These are phyloP conservation scores for Chalciporus sp. DNA, from an alignment of 1,284 basidiomycete species.

Conservation along the genomic window DNA sequence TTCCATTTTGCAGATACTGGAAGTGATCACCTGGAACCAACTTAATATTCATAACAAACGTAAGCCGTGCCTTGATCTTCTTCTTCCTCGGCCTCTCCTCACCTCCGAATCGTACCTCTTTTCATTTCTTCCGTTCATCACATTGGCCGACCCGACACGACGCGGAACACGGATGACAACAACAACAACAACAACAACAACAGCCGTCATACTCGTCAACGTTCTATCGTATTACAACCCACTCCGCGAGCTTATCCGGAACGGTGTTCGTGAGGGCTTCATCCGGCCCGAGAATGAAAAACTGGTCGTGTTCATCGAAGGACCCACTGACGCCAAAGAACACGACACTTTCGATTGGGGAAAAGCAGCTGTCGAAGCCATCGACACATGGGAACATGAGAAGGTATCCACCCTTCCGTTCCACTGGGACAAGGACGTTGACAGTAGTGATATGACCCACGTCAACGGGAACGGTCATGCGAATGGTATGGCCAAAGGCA, in stretches of 20 bases:
- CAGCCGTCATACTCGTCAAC: conserved; percentile 83
- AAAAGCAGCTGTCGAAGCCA: conserved; percentile 61
- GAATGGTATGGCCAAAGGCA: not conserved
- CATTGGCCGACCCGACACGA: not conserved
- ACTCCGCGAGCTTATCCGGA: conserved; percentile 70
- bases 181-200: not conserved
- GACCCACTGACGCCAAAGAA: conserved; percentile 55
- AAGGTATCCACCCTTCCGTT: conserved; percentile 32
- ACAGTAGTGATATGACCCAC: conserved; percentile 34
- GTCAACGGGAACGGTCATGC: conserved; percentile 6
- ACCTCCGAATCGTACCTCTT: not conserved
- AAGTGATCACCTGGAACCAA: conserved; percentile 91
- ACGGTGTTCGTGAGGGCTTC: conserved; percentile 74
- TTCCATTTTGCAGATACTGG: conserved; percentile 60
- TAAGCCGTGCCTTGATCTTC: conserved; percentile 37
- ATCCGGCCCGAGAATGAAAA: conserved; percentile 62
- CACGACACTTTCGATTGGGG: conserved; percentile 80
- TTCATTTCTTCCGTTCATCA: not conserved
- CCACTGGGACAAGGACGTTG: conserved; percentile 45
- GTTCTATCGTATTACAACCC: conserved; percentile 81
- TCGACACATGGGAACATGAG: conserved; percentile 62
- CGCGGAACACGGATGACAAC: not conserved
- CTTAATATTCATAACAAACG: conserved; percentile 88
- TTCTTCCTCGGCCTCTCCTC: not conserved
- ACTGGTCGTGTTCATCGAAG: conserved; percentile 73